Percentiles rank a stretch among this genome's conserved stretches.
phyloP scores from a whole-genome alignment of 1,139 yeast species.

The Saccharomyces hybrid region DNA sequence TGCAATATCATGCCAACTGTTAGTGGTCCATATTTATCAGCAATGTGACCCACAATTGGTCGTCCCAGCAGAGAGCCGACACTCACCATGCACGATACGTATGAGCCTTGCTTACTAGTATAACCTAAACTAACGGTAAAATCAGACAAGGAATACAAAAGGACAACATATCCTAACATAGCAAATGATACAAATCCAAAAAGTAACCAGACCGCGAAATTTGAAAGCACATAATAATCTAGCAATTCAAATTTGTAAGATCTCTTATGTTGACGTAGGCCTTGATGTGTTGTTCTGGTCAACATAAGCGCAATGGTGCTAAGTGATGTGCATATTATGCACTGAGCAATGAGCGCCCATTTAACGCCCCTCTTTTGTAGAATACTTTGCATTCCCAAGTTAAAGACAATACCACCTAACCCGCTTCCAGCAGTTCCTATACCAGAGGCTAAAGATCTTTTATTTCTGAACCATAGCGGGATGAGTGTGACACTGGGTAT shows the following conservation, averaged over 20 bases:
- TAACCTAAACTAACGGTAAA: constrained; percentile 56
- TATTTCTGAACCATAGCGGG: constrained; percentile 50
- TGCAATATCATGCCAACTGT: constrained; percentile 38
- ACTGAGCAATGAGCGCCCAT: constrained; percentile 60
- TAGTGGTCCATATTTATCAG: constrained; percentile 50
- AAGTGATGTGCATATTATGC: constrained; percentile 36
- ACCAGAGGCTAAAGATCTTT: constrained; percentile 46
- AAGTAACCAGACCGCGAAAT: constrained; percentile 38
- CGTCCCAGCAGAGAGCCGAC: constrained; percentile 61
- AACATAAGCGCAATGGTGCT: constrained; percentile 34
- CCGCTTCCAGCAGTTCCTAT: constrained; percentile 48
- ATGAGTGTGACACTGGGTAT: constrained; percentile 45
- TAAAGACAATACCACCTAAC: constrained; percentile 40
- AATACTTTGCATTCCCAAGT: constrained; percentile 33
- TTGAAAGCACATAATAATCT: constrained; percentile 29
- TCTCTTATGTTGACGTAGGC: constrained; percentile 26
- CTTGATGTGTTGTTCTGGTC: constrained; percentile 38
- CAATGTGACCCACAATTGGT: constrained; percentile 47
- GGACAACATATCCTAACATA: constrained; percentile 49
- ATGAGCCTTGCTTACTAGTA: constrained; percentile 47
- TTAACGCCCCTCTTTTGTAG: constrained; percentile 41
- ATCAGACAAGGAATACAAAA: constrained; percentile 52
- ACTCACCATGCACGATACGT: constrained; percentile 50
- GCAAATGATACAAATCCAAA: constrained; percentile 45
- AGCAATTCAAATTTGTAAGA: constrained; percentile 14